These are phyloP conservation scores for Immersiporthe knoxdaviesiana DNA, from an alignment of 2,329 filamentous ascomycete genomes.

Conservation along the genomic window DNA sequence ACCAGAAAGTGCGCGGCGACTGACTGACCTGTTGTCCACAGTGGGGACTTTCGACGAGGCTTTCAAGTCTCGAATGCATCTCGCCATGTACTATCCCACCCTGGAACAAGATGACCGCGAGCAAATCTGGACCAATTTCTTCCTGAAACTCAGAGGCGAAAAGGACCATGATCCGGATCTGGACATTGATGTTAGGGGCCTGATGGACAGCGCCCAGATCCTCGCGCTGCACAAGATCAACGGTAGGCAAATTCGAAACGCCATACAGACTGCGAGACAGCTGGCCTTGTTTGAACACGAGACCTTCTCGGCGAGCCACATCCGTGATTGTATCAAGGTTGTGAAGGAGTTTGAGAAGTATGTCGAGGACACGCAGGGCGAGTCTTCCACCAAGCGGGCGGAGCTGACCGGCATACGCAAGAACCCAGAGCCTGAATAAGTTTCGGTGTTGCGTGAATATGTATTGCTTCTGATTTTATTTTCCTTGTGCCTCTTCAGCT, in stretches of 20 bases:
- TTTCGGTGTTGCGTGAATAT: neutral
- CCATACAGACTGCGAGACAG: neutral
- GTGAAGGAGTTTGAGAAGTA: neutral
- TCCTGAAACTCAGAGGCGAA: slow-evolving; percentile 27
- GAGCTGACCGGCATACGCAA: neutral
- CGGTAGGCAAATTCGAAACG: slow-evolving; percentile 9
- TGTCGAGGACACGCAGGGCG: neutral
- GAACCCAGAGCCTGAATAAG: neutral
- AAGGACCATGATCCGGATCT: slow-evolving; percentile 12
- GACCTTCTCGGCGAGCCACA: neutral
- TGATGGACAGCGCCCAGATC: neutral
- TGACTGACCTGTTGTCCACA: neutral
- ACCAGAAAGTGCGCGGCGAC: neutral
- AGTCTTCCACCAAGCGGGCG: neutral
- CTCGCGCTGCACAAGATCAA: slow-evolving; percentile 6
- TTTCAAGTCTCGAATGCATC: slow-evolving; percentile 39
- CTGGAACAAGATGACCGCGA: slow-evolving; percentile 27
- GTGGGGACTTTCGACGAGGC: slow-evolving; percentile 39
- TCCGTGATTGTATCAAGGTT: neutral
- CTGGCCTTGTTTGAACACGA: neutral
- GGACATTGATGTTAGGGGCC: slow-evolving; percentile 16
- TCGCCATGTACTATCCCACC: slow-evolving; percentile 36
- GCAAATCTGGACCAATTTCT: slow-evolving; percentile 36
- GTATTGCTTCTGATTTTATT: neutral
- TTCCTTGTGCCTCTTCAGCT: neutral